A percentile compares a stretch with the other conserved stretches of the same genome.
Conservation (phyloP, 169 alveolate species). For the Babesia microti region DNA sequence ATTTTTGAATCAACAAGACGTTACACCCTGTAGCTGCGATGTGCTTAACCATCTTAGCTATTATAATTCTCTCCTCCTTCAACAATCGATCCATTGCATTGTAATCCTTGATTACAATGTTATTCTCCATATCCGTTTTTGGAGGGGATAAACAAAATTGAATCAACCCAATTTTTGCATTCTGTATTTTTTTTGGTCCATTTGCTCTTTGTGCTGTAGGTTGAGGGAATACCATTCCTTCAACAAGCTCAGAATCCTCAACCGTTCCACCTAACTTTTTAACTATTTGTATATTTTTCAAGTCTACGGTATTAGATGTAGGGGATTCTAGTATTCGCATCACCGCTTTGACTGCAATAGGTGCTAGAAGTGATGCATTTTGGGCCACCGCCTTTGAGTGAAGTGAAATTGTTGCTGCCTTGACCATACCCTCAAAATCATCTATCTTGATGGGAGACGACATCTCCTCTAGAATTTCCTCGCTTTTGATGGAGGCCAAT, state of each 20-base stretch:
- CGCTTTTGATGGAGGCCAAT: slow-evolving; percentile 75
- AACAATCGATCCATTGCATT: slow-evolving; percentile 83
- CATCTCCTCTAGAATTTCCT: slow-evolving; percentile 82
- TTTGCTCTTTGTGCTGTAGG: slow-evolving; percentile 92
- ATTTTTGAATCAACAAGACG: slow-evolving; percentile 92
- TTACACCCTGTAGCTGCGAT: slow-evolving; percentile 96
- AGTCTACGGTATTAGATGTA: slow-evolving; percentile 72
- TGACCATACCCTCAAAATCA: slow-evolving; percentile 85
- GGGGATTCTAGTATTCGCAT: slow-evolving; percentile 52
- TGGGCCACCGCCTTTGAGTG: slow-evolving; percentile 95
- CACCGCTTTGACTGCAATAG: slow-evolving; percentile 98
- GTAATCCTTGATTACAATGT: slow-evolving; percentile 86
- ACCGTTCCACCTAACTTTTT: slow-evolving; percentile 97
- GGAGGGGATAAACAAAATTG: slow-evolving; percentile 98
- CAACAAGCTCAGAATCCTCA: slow-evolving; percentile 95
- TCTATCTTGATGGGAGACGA: slow-evolving; percentile 83
- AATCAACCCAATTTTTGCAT: slow-evolving; percentile 93
- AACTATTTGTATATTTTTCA: slow-evolving; percentile 73
- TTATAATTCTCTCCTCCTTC: slow-evolving; percentile 93
- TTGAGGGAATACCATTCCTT: slow-evolving; percentile 93
- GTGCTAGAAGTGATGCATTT: slow-evolving; percentile 90
- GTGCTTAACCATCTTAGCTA: slow-evolving; percentile 92
- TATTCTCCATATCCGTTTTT: slow-evolving; percentile 98
- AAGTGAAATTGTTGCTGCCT: slow-evolving; percentile 91
- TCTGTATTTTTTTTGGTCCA: slow-evolving; percentile 84